These are phyloP conservation scores for Erigeron canadensis DNA, from an alignment of 129 eudicot species.

Conservation along the genomic window DNA sequence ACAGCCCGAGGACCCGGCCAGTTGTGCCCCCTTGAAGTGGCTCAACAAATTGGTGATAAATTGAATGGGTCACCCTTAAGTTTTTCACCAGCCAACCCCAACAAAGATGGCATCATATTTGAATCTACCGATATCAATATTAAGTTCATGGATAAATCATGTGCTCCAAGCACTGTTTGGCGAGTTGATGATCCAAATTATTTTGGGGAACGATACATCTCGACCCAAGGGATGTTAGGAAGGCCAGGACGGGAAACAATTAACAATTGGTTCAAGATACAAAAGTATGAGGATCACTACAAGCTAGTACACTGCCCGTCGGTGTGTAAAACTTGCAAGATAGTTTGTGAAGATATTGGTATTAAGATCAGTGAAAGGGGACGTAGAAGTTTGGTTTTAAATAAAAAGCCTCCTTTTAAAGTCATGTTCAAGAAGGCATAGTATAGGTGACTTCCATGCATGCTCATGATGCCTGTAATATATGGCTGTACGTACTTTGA, in stretches of 20 bases:
- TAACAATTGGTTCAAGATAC: conserved; percentile 21
- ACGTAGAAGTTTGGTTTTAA: conserved; percentile 1
- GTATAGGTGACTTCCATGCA: neutral
- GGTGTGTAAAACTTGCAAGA: conserved; percentile 15
- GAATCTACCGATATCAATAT: conserved; percentile 48
- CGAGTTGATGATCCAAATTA: conserved; percentile 13
- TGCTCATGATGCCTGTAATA: neutral
- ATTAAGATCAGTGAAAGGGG: neutral
- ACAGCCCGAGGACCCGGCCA: neutral
- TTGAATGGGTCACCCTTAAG: conserved; percentile 26
- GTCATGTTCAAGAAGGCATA: conserved; percentile 14
- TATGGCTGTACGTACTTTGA: neutral
- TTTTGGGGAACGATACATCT: conserved; percentile 15
- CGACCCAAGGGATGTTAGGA: conserved; percentile 34
- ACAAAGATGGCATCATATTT: conserved; percentile 36
- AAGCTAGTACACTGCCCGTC: conserved; percentile 23
- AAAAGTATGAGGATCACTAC: conserved; percentile 5
- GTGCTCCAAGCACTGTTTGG: conserved; percentile 46
- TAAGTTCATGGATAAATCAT: conserved; percentile 26
- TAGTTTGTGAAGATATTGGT: conserved; percentile 19
- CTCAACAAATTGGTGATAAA: neutral
- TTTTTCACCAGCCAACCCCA: conserved; percentile 32
- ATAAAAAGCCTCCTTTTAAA: neutral
- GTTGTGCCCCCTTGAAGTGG: neutral
- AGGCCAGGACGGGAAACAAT: conserved; percentile 2